phyloP scores from a whole-genome alignment of 139 green algal genomes.

The Eudorina sp. region DNA sequence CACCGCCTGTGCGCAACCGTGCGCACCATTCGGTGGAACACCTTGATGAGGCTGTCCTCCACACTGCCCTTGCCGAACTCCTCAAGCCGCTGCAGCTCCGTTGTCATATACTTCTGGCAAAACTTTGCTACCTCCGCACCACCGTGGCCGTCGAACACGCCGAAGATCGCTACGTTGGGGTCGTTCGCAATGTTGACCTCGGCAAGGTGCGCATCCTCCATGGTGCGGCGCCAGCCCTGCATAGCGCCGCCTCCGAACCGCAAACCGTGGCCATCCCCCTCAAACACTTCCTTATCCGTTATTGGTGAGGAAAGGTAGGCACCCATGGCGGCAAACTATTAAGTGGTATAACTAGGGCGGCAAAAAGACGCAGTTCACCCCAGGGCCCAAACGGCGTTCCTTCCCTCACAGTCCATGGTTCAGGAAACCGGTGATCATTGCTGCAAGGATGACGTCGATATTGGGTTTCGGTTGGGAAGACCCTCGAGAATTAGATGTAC shows the following conservation, averaged over 20 bases:
- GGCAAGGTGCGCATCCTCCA: constrained; percentile 86
- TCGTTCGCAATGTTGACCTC: constrained; percentile 53
- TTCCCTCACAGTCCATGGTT: constrained; percentile 21
- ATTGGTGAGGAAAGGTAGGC: constrained; percentile 83
- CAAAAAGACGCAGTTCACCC: constrained; percentile 18
- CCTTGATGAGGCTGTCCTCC: constrained; percentile 75
- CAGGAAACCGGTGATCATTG: background rate
- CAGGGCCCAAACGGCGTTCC: background rate
- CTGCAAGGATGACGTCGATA: background rate
- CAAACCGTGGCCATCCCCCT: constrained; percentile 66
- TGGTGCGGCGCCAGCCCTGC: constrained; percentile 90
- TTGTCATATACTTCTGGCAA: constrained; percentile 83
- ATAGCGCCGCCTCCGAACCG: constrained; percentile 83
- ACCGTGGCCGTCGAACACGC: constrained; percentile 92
- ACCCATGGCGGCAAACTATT: constrained; percentile 67
- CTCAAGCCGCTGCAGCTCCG: constrained; percentile 76
- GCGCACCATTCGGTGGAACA: constrained; percentile 84
- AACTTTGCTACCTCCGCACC: constrained; percentile 92
- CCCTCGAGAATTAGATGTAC: background rate
- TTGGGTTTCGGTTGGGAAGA: background rate
- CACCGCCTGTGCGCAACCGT: background rate
- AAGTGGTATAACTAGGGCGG: constrained; percentile 18
- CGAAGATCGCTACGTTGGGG: constrained; percentile 76
- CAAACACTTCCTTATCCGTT: constrained; percentile 81
- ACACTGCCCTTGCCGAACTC: constrained; percentile 73